Percentiles rank a stretch among this genome's conserved stretches.
phyloP scores from a whole-genome alignment of 305 asterid species.

The Plantago lanceolata region DNA sequence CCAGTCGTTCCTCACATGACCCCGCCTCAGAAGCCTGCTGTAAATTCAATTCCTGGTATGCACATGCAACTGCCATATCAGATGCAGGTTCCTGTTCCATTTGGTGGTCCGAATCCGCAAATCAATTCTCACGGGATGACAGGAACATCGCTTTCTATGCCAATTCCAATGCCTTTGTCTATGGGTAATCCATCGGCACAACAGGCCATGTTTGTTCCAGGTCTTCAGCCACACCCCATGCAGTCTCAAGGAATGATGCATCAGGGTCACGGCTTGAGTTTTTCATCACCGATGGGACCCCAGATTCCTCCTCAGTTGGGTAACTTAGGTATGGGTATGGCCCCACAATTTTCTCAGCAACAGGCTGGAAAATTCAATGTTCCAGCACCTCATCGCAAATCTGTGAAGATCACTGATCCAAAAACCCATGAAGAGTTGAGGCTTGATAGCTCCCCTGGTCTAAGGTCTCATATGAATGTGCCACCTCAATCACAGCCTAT shows the following conservation, averaged over 20 bases:
- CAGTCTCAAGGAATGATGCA: conserved; percentile 76
- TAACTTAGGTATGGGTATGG: conserved; percentile 58
- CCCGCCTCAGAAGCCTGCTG: conserved; percentile 55
- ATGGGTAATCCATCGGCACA: conserved; percentile 59
- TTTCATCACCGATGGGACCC: conserved; percentile 61
- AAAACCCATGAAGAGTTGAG: conserved; percentile 80
- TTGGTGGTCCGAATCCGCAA: conserved; percentile 70
- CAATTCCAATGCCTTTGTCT: conserved; percentile 50
- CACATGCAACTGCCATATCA: conserved; percentile 60
- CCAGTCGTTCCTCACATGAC: conserved; percentile 37
- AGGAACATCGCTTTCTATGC: conserved; percentile 50
- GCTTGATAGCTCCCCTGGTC: conserved; percentile 58
- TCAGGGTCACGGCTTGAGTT: conserved; percentile 64
- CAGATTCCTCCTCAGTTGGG: conserved; percentile 60
- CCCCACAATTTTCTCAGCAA: conserved; percentile 62
- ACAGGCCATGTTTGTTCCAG: conserved; percentile 61
- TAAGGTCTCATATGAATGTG: conserved; percentile 53
- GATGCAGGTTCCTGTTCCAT: conserved; percentile 53
- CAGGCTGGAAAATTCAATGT: conserved; percentile 42
- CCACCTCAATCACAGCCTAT: conserved; percentile 58
- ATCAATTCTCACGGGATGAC: conserved; percentile 60
- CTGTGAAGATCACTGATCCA: conserved; percentile 84
- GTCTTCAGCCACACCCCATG: conserved; percentile 68
- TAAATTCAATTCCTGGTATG: conserved; percentile 48
- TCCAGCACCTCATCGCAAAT: conserved; percentile 38